phyloP scores from a whole-genome alignment of 305 asterid species.

The Fraxinus latifolia region DNA sequence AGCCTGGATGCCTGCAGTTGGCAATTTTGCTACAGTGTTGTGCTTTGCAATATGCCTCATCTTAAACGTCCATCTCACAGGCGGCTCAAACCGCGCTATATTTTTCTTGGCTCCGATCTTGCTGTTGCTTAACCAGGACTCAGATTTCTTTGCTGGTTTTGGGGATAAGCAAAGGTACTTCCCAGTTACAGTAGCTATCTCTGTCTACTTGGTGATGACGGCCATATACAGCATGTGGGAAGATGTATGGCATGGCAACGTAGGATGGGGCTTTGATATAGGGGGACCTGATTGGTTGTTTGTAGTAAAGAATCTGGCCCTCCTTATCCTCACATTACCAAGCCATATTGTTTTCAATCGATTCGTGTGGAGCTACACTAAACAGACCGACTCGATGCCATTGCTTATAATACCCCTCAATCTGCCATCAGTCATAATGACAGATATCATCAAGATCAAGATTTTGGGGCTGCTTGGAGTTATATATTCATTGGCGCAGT shows the following conservation, averaged over 20 bases:
- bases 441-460: slow-evolving; percentile 75
- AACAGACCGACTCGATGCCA: slow-evolving; percentile 57
- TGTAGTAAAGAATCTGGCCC: slow-evolving; percentile 85
- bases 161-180: slow-evolving; percentile 98
- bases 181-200: slow-evolving; percentile 79
- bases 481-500: slow-evolving; percentile 84
- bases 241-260: slow-evolving; percentile 74
- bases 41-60: slow-evolving; percentile 91
- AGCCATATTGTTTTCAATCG: slow-evolving; percentile 86
- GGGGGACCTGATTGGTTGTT: slow-evolving; percentile 93
- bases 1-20: slow-evolving; percentile 99
- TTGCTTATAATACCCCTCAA: slow-evolving; percentile 81
- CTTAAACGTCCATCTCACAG: slow-evolving; percentile 73
- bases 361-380: slow-evolving; percentile 89
- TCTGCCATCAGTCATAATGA: slow-evolving; percentile 68
- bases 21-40: slow-evolving; percentile 91
- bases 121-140: slow-evolving; percentile 87
- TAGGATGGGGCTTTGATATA: slow-evolving; percentile 83
- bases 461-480: slow-evolving; percentile 91
- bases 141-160: slow-evolving; percentile 90
- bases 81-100: slow-evolving; percentile 93
- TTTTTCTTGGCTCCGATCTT: slow-evolving; percentile 90
- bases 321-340: slow-evolving; percentile 78
- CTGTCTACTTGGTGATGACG: slow-evolving; percentile 62
- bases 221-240: slow-evolving; percentile 83